Conservation (phyloP, 2,329 filamentous ascomycete species). For the Aureobasidium uvarum region DNA sequence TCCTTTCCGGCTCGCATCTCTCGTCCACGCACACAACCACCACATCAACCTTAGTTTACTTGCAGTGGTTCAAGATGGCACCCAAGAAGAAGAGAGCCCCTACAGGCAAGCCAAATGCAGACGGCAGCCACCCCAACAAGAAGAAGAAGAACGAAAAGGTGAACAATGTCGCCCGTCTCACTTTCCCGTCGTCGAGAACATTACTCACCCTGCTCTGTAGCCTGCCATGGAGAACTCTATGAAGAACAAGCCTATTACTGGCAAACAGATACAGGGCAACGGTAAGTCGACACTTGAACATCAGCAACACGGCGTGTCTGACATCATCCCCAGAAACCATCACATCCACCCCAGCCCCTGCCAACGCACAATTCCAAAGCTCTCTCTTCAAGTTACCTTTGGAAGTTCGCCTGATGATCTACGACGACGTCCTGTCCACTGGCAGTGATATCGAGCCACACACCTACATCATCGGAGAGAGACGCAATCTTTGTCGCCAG, state of each 20-base stretch:
- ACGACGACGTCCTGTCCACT: neutral
- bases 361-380: neutral
- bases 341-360: neutral
- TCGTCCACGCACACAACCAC: neutral
- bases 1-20: too few species aligned
- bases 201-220: neutral
- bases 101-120: neutral
- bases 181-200: too few species aligned
- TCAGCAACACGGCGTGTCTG: neutral
- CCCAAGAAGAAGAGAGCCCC: neutral
- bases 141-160: neutral
- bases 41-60: neutral
- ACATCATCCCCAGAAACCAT: neutral
- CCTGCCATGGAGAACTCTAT: accelerated
- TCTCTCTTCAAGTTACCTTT: neutral
- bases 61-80: neutral
- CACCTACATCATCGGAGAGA: neutral
- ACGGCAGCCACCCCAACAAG: too few species aligned
- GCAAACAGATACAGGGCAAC: neutral
- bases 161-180: too few species aligned
- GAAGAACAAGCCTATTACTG: neutral
- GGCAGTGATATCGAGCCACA: neutral
- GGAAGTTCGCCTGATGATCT: neutral
- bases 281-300: neutral
- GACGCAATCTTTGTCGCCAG: neutral